Percentiles rank a stretch among this genome's conserved stretches.
These are phyloP conservation scores for Colletotrichum higginsianum DNA, from an alignment of 2,329 filamentous ascomycete genomes.

Conservation along the genomic window DNA sequence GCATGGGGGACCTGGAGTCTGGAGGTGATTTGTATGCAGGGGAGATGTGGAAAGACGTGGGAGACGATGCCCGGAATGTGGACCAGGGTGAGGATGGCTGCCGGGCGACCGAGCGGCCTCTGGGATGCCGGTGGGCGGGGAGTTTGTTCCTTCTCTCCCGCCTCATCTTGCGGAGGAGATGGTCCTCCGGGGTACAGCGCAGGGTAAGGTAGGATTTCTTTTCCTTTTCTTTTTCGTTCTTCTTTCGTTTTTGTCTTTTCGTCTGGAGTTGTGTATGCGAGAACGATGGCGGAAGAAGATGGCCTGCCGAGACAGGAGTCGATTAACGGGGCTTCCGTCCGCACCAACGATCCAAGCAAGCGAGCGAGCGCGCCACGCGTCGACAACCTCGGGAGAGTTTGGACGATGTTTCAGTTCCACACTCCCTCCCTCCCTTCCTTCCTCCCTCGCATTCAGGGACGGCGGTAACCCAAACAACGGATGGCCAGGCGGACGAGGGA, in stretches of 20 bases:
- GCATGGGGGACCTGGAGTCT: background rate
- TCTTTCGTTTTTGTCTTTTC: background rate
- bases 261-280: background rate
- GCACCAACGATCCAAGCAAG: conserved; percentile 22
- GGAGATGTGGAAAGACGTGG: background rate
- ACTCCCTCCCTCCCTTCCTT: background rate
- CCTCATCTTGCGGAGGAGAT: background rate
- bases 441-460: conserved; percentile 23
- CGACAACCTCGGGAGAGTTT: conserved; percentile 11
- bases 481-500: background rate
- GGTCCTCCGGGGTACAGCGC: no score
- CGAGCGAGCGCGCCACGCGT: conserved; percentile 29
- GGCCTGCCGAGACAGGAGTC: background rate
- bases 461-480: conserved; percentile 33
- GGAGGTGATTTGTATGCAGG: background rate
- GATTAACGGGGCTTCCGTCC: background rate
- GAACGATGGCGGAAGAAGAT: background rate
- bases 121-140: background rate
- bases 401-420: conserved; percentile 37
- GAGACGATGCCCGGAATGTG: background rate
- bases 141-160: background rate
- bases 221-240: no score
- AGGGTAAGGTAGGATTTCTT: background rate
- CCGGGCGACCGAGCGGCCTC: background rate
- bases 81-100: background rate